Conservation (phyloP, 2,329 filamentous ascomycete species). For the Passalora sequoiae region DNA sequence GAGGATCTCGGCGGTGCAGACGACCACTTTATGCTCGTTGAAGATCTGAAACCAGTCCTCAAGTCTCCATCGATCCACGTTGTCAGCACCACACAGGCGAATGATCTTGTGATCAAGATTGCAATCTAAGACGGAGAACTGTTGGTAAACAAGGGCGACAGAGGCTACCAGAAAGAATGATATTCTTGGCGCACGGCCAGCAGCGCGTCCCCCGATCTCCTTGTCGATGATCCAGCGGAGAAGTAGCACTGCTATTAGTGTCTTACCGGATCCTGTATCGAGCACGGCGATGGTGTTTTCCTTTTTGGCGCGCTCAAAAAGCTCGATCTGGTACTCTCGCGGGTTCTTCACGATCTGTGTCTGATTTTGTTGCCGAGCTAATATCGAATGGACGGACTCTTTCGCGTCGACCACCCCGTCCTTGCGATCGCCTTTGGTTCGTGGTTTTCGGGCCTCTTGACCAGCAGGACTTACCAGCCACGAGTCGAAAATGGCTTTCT, state of each 20-base stretch:
- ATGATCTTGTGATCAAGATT: conserved; percentile 74
- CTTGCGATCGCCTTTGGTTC: conserved; percentile 32
- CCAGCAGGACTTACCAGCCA: conserved; percentile 42
- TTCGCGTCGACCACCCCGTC: conserved; percentile 40
- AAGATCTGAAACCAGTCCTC: conserved; percentile 57
- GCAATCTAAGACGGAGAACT: conserved; percentile 71
- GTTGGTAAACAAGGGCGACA: conserved; percentile 84
- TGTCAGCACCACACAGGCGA: conserved; percentile 68
- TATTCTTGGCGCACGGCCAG: conserved; percentile 57
- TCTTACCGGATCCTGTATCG: conserved; percentile 94
- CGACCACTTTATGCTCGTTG: conserved; percentile 69
- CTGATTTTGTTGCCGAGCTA: conserved; percentile 47
- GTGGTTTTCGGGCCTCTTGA: conserved; percentile 39
- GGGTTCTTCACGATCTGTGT: conserved; percentile 66
- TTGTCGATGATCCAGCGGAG: conserved; percentile 69
- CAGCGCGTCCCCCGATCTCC: conserved; percentile 65
- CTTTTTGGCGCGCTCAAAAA: conserved; percentile 80
- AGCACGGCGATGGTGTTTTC: conserved; percentile 89
- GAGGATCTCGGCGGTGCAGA: conserved; percentile 87
- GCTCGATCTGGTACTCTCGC: conserved; percentile 83
- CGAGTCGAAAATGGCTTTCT: conserved; percentile 40
- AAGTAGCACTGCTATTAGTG: conserved; percentile 85
- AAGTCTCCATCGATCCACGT: conserved; percentile 55
- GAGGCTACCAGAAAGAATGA: conserved; percentile 86
- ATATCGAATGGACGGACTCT: conserved; percentile 50